A percentile compares a stretch with the other conserved stretches of the same genome.
These are phyloP conservation scores for Suillus weaverae DNA, from an alignment of 768 basidiomycete genomes.

Conservation along the genomic window DNA sequence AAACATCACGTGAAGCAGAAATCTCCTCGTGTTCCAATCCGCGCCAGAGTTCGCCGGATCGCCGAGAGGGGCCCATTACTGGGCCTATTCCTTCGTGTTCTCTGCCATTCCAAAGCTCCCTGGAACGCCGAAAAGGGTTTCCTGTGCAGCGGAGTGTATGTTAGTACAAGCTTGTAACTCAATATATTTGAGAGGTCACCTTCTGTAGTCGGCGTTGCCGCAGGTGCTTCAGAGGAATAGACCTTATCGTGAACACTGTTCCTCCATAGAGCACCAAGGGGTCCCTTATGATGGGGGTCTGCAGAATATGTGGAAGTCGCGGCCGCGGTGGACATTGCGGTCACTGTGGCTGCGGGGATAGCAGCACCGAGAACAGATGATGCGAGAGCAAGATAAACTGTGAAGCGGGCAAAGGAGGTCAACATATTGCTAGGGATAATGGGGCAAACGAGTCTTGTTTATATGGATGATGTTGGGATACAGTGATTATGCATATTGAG, in stretches of 20 bases:
- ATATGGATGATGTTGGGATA: neutral
- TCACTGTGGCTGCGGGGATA: neutral
- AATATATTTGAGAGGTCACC: neutral
- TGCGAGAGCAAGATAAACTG: neutral
- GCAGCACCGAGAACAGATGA: neutral
- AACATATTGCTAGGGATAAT: neutral
- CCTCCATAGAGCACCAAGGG: conserved; percentile 18
- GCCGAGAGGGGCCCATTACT: neutral
- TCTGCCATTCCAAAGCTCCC: neutral
- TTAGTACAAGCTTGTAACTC: neutral
- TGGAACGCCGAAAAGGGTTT: neutral
- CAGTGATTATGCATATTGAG: neutral
- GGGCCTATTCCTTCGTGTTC: neutral
- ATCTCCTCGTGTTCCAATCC: neutral
- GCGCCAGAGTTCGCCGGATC: neutral
- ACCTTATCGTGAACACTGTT: conserved; percentile 22
- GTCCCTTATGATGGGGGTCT: neutral
- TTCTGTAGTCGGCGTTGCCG: neutral
- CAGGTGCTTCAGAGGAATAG: conserved; percentile 7
- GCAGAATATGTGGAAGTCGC: neutral
- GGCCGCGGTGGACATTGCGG: neutral
- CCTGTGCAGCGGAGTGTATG: neutral
- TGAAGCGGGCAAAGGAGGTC: neutral
- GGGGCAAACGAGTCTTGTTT: neutral
- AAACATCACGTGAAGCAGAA: neutral